A percentile compares a stretch with the other conserved stretches of the same genome.
Conservation (phyloP, 73 alveolate species). For the Blepharisma japonicum region DNA sequence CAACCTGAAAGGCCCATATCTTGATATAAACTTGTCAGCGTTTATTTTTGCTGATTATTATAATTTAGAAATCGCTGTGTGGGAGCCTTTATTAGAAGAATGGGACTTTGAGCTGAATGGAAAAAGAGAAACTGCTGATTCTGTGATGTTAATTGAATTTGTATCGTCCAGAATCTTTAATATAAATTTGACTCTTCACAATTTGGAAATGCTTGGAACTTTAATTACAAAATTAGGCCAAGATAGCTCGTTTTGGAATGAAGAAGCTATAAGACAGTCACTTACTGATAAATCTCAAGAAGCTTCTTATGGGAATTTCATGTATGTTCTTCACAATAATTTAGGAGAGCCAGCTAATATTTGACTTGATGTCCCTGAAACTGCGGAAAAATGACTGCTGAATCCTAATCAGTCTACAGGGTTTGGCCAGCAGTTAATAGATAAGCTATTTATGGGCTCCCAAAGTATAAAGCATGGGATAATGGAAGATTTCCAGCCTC, state of each 20-base stretch:
- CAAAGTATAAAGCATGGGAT: not conserved
- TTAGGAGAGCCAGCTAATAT: not conserved
- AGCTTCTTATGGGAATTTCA: slow-evolving; percentile 7
- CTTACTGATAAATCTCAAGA: not conserved
- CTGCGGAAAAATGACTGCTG: not conserved
- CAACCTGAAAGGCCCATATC: not conserved
- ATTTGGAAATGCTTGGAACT: slow-evolving; percentile 6
- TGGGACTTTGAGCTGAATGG: not conserved
- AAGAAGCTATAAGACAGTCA: slow-evolving; percentile 3
- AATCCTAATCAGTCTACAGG: too few relatives aligned
- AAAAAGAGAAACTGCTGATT: not conserved
- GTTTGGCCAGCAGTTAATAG: too few relatives aligned
- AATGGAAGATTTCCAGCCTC: slow-evolving; percentile 7
- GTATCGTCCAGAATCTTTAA: not conserved
- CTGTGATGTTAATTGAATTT: not conserved
- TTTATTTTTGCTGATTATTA: slow-evolving; percentile 21
- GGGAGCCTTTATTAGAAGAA: slow-evolving; percentile 29
- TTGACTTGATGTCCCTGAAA: slow-evolving; percentile 22
- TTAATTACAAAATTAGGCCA: not conserved
- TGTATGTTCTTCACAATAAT: not conserved
- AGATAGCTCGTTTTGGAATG: slow-evolving; percentile 26
- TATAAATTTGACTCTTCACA: not conserved
- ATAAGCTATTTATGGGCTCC: too few relatives aligned
- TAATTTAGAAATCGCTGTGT: slow-evolving; percentile 8
- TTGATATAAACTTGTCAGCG: not conserved